A percentile compares a stretch with the other conserved stretches of the same genome.
phyloP scores from a whole-genome alignment of 1,284 basidiomycete species.

The Hortiboletus rubellus region DNA sequence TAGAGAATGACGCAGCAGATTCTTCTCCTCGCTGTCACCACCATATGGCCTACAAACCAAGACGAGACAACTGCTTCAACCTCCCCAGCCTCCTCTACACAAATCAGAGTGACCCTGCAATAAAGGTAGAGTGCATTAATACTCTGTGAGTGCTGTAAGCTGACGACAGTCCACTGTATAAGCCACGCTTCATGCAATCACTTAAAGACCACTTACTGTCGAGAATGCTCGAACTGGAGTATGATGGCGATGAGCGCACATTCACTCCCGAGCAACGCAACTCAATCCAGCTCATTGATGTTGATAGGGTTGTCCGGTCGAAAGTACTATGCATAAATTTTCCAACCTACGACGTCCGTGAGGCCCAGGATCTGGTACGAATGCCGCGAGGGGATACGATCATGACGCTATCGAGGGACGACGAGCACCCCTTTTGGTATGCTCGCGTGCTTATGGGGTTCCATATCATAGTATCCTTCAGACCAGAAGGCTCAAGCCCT shows the following conservation, averaged over 20 bases:
- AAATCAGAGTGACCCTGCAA: slow-evolving; percentile 9
- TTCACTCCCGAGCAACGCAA: neutral
- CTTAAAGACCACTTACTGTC: slow-evolving; percentile 18
- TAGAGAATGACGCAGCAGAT: no score
- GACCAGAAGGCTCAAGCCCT: no score
- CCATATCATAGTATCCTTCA: no score
- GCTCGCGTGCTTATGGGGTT: neutral
- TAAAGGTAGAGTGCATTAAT: slow-evolving; percentile 2
- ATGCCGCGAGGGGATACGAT: neutral
- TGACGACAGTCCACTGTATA: neutral
- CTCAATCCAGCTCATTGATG: neutral
- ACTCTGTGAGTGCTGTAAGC: no score
- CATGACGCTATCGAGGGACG: slow-evolving; percentile 4
- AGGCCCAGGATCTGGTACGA: no score
- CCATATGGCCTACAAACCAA: no score
- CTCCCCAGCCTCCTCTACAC: no score
- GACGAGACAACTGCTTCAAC: no score
- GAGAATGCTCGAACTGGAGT: slow-evolving; percentile 6
- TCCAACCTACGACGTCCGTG: no score
- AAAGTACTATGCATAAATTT: no score
- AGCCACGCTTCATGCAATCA: neutral
- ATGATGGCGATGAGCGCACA: slow-evolving; percentile 7
- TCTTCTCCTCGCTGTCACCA: no score
- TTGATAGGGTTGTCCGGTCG: neutral
- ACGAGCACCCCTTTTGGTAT: slow-evolving; percentile 18